Conservation (phyloP, 1,139 yeast species). For the Diutina siamensis region DNA sequence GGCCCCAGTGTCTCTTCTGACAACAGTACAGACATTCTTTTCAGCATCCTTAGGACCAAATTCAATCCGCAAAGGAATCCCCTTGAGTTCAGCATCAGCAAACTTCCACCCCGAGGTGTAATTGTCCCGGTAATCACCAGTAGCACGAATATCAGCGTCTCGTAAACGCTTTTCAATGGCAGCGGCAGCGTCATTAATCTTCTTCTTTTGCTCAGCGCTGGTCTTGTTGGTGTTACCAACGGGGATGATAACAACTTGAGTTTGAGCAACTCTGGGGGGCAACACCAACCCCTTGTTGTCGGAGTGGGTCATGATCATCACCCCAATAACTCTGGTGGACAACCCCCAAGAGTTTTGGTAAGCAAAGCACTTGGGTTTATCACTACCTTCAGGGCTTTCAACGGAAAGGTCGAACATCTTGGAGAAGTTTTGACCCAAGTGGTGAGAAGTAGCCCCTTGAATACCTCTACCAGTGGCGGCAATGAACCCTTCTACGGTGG, state of each 20-base stretch:
- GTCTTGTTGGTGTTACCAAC: constrained; percentile 91
- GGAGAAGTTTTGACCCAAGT: constrained; percentile 95
- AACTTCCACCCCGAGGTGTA: constrained; percentile 99
- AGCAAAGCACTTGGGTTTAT: constrained; percentile 75
- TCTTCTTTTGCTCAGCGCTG: constrained; percentile 57
- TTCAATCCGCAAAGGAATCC: constrained; percentile 88
- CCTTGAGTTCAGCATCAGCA: constrained; percentile 94
- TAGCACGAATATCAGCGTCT: constrained; percentile 55
- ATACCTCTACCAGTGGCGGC: constrained; percentile 99
- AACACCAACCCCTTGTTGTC: constrained; percentile 97
- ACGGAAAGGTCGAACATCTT: constrained; percentile 95
- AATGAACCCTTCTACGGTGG: constrained; percentile 93
- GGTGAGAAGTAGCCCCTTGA: constrained; percentile 98
- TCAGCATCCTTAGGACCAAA: constrained; percentile 93
- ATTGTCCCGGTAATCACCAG: constrained; percentile 83
- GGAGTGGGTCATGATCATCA: constrained; percentile 97
- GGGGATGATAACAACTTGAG: constrained; percentile 86
- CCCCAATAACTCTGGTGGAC: constrained; percentile 97
- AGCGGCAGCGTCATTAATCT: constrained; percentile 59
- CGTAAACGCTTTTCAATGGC: constrained; percentile 49
- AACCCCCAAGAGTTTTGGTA: constrained; percentile 99
- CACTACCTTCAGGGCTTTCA: constrained; percentile 86
- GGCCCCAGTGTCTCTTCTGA: constrained; percentile 82
- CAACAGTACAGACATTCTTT: constrained; percentile 70
- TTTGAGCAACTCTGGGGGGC: constrained; percentile 94